phyloP scores from a whole-genome alignment of 768 basidiomycete species.

The Lentinula sp. region DNA sequence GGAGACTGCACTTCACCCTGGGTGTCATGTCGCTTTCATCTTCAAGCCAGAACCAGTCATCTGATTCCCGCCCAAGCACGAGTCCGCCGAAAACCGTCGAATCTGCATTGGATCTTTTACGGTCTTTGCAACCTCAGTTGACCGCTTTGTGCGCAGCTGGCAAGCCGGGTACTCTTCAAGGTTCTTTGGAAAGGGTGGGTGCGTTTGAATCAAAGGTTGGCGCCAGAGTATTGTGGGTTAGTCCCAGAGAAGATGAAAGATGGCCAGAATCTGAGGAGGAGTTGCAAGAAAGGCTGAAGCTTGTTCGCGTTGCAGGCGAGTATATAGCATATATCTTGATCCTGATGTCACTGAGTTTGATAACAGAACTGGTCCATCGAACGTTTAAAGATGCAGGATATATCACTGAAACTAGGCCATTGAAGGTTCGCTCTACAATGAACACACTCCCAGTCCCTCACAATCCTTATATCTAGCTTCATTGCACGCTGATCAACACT shows the following conservation, averaged over 20 bases:
- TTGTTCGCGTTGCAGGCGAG: neutral
- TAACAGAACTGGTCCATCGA: conserved; percentile 33
- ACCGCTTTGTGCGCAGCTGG: neutral
- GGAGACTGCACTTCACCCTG: conserved; percentile 65
- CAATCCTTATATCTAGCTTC: conserved; percentile 25
- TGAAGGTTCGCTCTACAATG: conserved; percentile 31
- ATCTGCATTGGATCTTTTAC: conserved; percentile 2
- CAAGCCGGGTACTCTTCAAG: neutral
- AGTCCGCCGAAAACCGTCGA: neutral
- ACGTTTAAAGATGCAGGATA: conserved; percentile 36
- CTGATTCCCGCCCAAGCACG: neutral
- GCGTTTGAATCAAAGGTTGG: conserved; percentile 4
- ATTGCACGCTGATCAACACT: conserved; percentile 47
- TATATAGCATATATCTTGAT: neutral
- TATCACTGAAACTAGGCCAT: conserved; percentile 38
- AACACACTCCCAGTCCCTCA: neutral
- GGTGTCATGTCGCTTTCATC: conserved; percentile 59
- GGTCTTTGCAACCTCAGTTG: conserved; percentile 2
- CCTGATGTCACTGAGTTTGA: neutral
- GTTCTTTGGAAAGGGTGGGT: neutral
- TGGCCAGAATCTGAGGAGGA: conserved; percentile 4
- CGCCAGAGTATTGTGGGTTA: conserved; percentile 4
- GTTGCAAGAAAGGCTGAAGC: neutral
- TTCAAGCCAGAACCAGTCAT: neutral
- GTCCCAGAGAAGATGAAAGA: neutral